A percentile compares a stretch with the other conserved stretches of the same genome.
phyloP scores from a whole-genome alignment of 768 basidiomycete species.

The Kwoniella newhampshirensis region DNA sequence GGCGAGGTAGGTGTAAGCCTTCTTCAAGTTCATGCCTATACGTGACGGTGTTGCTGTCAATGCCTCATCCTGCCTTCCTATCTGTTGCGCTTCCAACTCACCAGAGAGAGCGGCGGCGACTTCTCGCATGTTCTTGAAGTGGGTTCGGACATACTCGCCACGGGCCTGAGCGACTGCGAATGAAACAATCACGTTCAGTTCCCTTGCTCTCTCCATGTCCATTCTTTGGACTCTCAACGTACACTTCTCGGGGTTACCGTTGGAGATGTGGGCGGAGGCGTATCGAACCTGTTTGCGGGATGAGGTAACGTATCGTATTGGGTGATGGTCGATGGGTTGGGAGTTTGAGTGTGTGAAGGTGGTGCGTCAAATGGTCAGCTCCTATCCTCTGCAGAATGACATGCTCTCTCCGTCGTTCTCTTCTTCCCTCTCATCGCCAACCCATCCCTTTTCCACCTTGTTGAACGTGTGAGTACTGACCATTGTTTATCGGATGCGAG shows the following conservation, averaged over 20 bases:
- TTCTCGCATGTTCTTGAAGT: slow-evolving; percentile 99
- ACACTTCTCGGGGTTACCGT: slow-evolving; percentile 96
- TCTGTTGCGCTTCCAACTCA: slow-evolving; percentile 53
- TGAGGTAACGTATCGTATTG: background rate
- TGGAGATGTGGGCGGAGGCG: slow-evolving; percentile 74
- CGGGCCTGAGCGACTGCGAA: slow-evolving; percentile 77
- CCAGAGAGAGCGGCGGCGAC: slow-evolving; percentile 92
- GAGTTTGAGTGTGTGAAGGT: too few relatives aligned
- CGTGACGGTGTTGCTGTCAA: background rate
- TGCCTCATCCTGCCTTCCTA: background rate
- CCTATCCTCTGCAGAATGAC: background rate
- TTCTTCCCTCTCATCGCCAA: background rate
- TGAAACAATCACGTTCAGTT: slow-evolving; percentile 6
- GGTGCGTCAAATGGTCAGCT: slow-evolving; percentile 20
- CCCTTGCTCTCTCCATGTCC: slow-evolving; percentile 5
- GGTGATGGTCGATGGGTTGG: background rate
- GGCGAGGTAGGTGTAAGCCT: slow-evolving; percentile 90
- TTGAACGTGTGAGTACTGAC: slow-evolving; percentile 8
- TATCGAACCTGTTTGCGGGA: slow-evolving; percentile 70
- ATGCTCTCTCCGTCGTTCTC: background rate
- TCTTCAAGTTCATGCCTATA: slow-evolving; percentile 85
- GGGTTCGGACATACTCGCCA: slow-evolving; percentile 96
- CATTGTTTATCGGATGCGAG: slow-evolving; percentile 19
- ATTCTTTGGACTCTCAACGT: slow-evolving; percentile 47
- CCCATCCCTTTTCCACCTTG: background rate